Evolutionary conservation across 2,329 filamentous ascomycete genomes (phyloP), one percentile per base, ranked within the genome.

Genomic region (Neonectria faginata): DNA sequence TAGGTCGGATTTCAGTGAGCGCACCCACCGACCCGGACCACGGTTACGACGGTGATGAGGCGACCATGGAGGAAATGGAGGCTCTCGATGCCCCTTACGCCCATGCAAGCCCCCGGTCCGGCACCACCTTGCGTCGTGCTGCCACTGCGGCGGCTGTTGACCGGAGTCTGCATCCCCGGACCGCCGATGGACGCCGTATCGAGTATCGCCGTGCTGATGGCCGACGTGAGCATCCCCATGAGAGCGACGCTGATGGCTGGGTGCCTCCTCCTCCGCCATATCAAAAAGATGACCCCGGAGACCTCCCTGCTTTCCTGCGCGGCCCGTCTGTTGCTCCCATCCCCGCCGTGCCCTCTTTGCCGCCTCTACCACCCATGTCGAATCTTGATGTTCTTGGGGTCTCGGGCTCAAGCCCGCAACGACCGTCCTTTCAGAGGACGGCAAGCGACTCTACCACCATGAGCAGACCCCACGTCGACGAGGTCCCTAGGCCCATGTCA

Each of bases 221-320:
- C 7, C 84, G 89, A 45, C 83, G 87, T 45, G 91, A 94, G 72
- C 85, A 93, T 70, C 92, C 92, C 4, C 92, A 96, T 76, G 92
- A 96, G 78, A 95, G 92, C 67, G 92, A 96, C 75, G 92, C 92
- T 4, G 93, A 96, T 73, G 93, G 94, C 71, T 97, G 93, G 93
- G 91, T 94, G 5, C 92, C 92, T 5, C 93, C 93, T 5, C 93
- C 93, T 9, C 93, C 93, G 3, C 92, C 92, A 1, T 97, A 97
- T 72, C 88, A 89, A 44, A 86, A 88, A 59, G 89, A 91, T 0
- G 86, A 88, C 52, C 86, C 86, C 0, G 83, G 82, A 10, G 86
- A 88, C 69, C 67, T 87, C 60, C 86, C 87, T 1, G 83, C 80
- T 2, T 89, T 89, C 66, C 69, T 89, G 67, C 85, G 86, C 31